Percentiles rank a stretch among this genome's conserved stretches.
Evolutionary conservation across 1,284 basidiomycete genomes (phyloP).

Genomic region (Fomes fomentarius): DNA sequence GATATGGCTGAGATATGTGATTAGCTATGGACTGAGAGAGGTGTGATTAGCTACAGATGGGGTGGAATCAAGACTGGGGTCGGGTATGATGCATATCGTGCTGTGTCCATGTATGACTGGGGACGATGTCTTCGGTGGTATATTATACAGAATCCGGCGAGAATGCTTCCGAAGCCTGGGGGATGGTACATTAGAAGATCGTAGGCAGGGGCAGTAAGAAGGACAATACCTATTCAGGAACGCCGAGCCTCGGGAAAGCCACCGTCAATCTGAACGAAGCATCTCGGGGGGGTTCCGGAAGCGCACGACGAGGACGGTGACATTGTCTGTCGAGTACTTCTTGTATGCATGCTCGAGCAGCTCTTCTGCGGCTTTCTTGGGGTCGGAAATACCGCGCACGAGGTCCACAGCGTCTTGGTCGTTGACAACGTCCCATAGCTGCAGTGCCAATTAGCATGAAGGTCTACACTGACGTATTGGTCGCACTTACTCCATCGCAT

Average conservation of each 20-base stretch:
- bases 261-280: slow-evolving; percentile 21
- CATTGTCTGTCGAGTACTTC: slow-evolving; percentile 92
- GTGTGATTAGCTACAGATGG: too few species aligned
- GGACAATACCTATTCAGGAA: slow-evolving; percentile 14
- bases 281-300: slow-evolving; percentile 55
- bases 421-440: slow-evolving; percentile 97
- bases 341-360: slow-evolving; percentile 87
- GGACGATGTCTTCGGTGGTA: slow-evolving; percentile 22
- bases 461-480: slow-evolving; percentile 1
- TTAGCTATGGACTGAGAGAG: not conserved
- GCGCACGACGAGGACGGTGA: slow-evolving; percentile 78
- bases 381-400: slow-evolving; percentile 73
- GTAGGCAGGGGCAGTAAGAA: not conserved
- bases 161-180: slow-evolving; percentile 23
- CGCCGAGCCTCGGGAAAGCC: slow-evolving; percentile 14
- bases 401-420: slow-evolving; percentile 94
- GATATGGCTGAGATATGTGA: not conserved
- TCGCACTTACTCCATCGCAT: slow-evolving; percentile 90
- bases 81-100: slow-evolving; percentile 12
- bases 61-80: not conserved
- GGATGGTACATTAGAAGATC: not conserved
- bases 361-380: slow-evolving; percentile 80
- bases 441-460: slow-evolving; percentile 5
- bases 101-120: slow-evolving; percentile 12
- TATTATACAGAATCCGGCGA: slow-evolving; percentile 18